Evolutionary conservation across 2,329 filamentous ascomycete genomes (phyloP).

Genomic region (Xylariaceae sp.): DNA sequence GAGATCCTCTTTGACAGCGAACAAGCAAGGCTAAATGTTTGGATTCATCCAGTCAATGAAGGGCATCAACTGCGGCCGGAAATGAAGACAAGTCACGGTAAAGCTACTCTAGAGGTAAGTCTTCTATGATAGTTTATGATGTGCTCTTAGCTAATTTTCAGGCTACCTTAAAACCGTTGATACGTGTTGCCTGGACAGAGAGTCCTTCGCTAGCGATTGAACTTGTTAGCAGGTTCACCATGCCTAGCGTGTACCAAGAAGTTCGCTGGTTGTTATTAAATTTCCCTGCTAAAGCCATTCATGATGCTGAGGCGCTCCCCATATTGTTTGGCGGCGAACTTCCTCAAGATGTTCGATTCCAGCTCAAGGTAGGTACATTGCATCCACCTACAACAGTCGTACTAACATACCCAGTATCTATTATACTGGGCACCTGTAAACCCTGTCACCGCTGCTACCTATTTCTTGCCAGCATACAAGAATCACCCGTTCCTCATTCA

Average conservation of each 20-base stretch:
- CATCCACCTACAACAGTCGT: neutral
- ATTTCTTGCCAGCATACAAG: slow-evolving; percentile 88
- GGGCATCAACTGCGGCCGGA: slow-evolving; percentile 49
- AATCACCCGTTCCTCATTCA: slow-evolving; percentile 94
- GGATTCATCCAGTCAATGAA: slow-evolving; percentile 82
- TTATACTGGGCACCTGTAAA: slow-evolving; percentile 94
- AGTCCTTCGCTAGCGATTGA: slow-evolving; percentile 88
- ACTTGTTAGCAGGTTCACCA: slow-evolving; percentile 79
- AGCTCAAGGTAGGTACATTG: slow-evolving; percentile 72
- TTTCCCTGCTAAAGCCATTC: slow-evolving; percentile 81
- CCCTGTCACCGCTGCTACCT: slow-evolving; percentile 89
- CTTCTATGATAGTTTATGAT: neutral
- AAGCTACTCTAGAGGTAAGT: slow-evolving; percentile 50
- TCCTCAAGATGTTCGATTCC: slow-evolving; percentile 79
- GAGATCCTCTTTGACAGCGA: slow-evolving; percentile 84
- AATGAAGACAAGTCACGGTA: slow-evolving; percentile 50
- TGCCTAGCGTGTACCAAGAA: slow-evolving; percentile 73
- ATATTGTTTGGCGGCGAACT: slow-evolving; percentile 79
- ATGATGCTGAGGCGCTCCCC: slow-evolving; percentile 82
- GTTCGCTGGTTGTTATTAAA: slow-evolving; percentile 81
- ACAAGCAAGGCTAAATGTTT: slow-evolving; percentile 81
- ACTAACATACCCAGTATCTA: slow-evolving; percentile 68
- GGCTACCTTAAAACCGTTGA: slow-evolving; percentile 65
- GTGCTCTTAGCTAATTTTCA: slow-evolving; percentile 38
- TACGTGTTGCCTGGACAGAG: slow-evolving; percentile 87